phyloP scores from a whole-genome alignment of 257 asterid species.

The Datura wrightii region DNA sequence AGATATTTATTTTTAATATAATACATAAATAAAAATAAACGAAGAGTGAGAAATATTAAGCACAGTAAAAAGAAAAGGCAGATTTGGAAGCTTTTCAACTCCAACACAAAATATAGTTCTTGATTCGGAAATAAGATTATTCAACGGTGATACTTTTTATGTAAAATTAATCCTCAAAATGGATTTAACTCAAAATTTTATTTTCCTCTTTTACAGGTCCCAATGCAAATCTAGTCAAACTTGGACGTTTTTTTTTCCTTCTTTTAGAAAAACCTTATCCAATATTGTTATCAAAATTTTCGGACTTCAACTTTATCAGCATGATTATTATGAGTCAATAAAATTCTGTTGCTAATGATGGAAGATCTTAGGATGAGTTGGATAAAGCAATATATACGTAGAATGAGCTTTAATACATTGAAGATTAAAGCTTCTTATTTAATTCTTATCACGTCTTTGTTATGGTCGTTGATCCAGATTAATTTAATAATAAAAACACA shows the following conservation, averaged over 20 bases:
- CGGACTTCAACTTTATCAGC: background rate
- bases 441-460: background rate
- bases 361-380: background rate
- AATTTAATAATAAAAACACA: background rate
- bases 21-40: no score
- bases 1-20: no score
- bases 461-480: background rate
- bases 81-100: background rate
- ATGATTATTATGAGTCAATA: slow-evolving; percentile 22
- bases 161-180: background rate
- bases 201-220: slow-evolving; percentile 5
- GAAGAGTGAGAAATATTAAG: no score
- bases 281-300: background rate
- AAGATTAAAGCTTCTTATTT: background rate
- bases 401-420: background rate
- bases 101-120: background rate
- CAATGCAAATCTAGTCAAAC: slow-evolving; percentile 28
- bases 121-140: background rate
- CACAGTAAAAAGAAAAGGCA: background rate
- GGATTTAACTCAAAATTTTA: background rate
- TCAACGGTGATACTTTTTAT: background rate
- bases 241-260: background rate
- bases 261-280: slow-evolving; percentile 9
- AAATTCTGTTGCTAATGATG: background rate
- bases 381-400: background rate